phyloP scores from a whole-genome alignment of 2,329 filamentous ascomycete genomes.

The Nothophoma quercina region DNA sequence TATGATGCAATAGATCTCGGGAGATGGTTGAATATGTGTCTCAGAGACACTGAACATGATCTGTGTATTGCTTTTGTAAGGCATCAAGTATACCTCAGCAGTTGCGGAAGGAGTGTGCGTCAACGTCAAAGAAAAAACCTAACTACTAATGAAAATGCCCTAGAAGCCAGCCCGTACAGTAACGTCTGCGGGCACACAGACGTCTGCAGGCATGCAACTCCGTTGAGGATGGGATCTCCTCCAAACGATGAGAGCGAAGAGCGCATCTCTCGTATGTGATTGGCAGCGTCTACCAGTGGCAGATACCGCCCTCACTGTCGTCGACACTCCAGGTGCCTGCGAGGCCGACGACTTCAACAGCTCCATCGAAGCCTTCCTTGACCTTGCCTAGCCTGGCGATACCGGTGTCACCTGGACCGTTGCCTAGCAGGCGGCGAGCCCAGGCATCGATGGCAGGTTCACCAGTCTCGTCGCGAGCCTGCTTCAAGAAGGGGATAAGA shows the following conservation, averaged over 20 bases:
- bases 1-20: slow-evolving; percentile 10
- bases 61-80: slow-evolving; percentile 11
- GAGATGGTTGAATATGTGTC: not conserved
- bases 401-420: slow-evolving; percentile 56
- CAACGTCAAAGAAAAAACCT: slow-evolving; percentile 1
- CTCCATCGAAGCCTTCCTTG: slow-evolving; percentile 61
- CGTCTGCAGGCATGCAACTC: slow-evolving; percentile 23
- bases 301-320: slow-evolving; percentile 71
- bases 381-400: slow-evolving; percentile 58
- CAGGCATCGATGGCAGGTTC: slow-evolving; percentile 82
- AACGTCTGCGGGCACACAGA: slow-evolving; percentile 22
- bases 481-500: slow-evolving; percentile 93
- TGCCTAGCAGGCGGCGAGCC: slow-evolving; percentile 66
- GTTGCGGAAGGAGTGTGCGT: slow-evolving; percentile 5
- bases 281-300: slow-evolving; percentile 34
- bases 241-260: slow-evolving; percentile 1
- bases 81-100: not conserved
- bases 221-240: slow-evolving; percentile 17
- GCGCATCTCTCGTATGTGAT: not conserved
- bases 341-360: slow-evolving; percentile 71
- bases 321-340: slow-evolving; percentile 91
- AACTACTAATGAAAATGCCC: slow-evolving; percentile 15
- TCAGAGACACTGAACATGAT: slow-evolving; percentile 13
- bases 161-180: slow-evolving; percentile 23
- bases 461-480: slow-evolving; percentile 93